Base-by-base conservation (phyloP, 306 rosid species). In the Rosa chinensis region DNA sequence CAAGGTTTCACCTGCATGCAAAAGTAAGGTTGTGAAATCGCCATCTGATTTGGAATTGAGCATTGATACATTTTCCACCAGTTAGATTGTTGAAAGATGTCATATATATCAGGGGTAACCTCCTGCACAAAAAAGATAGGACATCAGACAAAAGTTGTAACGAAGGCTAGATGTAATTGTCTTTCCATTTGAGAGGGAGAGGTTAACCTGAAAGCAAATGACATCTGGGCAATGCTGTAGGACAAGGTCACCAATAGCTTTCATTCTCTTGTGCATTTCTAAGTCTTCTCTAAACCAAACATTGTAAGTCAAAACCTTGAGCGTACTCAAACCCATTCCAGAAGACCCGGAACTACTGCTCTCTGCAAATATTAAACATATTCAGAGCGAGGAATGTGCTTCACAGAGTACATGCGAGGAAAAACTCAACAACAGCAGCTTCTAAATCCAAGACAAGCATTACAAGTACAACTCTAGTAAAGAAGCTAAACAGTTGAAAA, bases 281-380 rank as follows among this genome's bases (percentile, higher is more conserved):
- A 94, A 81, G 52, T 92, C 97, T 80, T 88, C 97, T 21, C 96
- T 88, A 62, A 92, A 90, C 98, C 98, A 92, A 45, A 94, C 93
- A 80, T 94, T 92, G 91, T 94, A 92, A 76, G 82, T 92, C 25
- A 94, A 23, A 25, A 94, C 80, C 88, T 89, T 93, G 58, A 93
- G 49, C 0, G 86, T 72, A 59, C 74, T 58, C 66, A 35, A 43
- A 44, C 50, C 84, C 64, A 75, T 78, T 48, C 83, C 80, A 6
- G 70, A 74, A 55, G 77, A 56, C 21, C 50, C 68, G 9, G 83
- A 83, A 78, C 78, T 66, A 79, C 37, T 61, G 3, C 59, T 83
- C 83, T 86, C 97, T 88, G 87, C 76, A 77, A 55, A 75, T 44
- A 25, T 5, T 6, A 17, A 55, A 21, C 23, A 10, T 13, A 14